Base-by-base conservation (phyloP, 345 rosid species). In the Pistacia integerrima region DNA sequence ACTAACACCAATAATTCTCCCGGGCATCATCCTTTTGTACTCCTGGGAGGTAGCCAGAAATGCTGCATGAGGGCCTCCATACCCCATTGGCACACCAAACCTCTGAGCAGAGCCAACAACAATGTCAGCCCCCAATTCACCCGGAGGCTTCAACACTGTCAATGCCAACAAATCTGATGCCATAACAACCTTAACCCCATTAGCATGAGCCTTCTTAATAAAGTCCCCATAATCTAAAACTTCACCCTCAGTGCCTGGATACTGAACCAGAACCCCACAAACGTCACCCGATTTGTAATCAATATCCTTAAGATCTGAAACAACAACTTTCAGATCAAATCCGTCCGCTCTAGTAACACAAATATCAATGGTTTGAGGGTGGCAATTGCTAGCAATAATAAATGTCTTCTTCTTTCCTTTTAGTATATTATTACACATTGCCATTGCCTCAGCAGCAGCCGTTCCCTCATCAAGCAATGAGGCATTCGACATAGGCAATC, bases 1-100 rank as follows among this genome's bases (percentile, higher is more conserved):
- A 84, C 98, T 96, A 72, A 92, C 72, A 74, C 99, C 99, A 56
- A 96, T 93, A 79, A 96, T 96, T 77, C 99, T 87, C 46, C 99
- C 98, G 0, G 99, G 99, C 98, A 96, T 96, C 97, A 96, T 59
- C 85, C 99, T 90, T 85, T 96, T 96, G 82, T 96, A 96, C 91
- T 93, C 99, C 74, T 91, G 97, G 10, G 99, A 96, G 75, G 99
- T 96, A 60, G 99, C 99, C 82, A 96, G 84, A 82, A 96, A 93
- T 0, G 97, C 98, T 8, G 99, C 99, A 67, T 96, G 99, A 46
- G 99, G 99, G 70, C 99, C 99, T 51, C 99, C 98, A 65, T 93
- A 96, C 54, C 99, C 99, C 98, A 96, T 91, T 0, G 99, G 99
- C 80, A 96, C 97, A 51, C 99, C 98, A 65, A 96, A 96, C 84